phyloP scores from a whole-genome alignment of 371 early-diverging fungal species.

The Massospora cicadina region DNA sequence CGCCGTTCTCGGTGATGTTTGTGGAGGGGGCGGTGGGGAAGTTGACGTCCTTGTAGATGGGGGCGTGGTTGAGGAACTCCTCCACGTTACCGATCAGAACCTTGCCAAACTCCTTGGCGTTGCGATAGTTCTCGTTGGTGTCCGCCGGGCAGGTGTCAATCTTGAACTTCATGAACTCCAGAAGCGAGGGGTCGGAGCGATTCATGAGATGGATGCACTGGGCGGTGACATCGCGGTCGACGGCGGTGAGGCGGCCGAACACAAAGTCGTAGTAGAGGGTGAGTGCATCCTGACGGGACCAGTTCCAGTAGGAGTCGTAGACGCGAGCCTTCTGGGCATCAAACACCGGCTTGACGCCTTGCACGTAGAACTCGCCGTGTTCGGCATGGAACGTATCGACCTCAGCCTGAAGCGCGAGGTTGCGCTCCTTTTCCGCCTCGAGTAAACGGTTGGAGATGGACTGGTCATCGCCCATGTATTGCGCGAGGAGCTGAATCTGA shows the following conservation, averaged over 20 bases:
- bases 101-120: slow-evolving; percentile 63
- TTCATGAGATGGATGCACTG: slow-evolving; percentile 84
- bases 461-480: slow-evolving; percentile 65
- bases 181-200: slow-evolving; percentile 59
- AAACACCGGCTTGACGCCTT: slow-evolving; percentile 75
- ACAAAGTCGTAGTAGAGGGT: slow-evolving; percentile 80
- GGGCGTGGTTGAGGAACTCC: slow-evolving; percentile 50
- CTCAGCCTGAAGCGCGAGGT: slow-evolving; percentile 60
- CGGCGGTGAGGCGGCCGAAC: slow-evolving; percentile 66
- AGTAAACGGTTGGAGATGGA: slow-evolving; percentile 22
- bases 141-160: slow-evolving; percentile 50
- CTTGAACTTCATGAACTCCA: slow-evolving; percentile 75
- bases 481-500: slow-evolving; percentile 75
- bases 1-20: slow-evolving; percentile 53
- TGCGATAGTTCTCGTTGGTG: slow-evolving; percentile 64
- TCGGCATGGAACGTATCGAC: slow-evolving; percentile 78
- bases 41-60: slow-evolving; percentile 69
- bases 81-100: slow-evolving; percentile 75
- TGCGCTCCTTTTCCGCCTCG: slow-evolving; percentile 51
- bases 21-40: slow-evolving; percentile 72
- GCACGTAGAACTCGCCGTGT: slow-evolving; percentile 72
- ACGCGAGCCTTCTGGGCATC: slow-evolving; percentile 64
- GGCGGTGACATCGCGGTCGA: slow-evolving; percentile 81
- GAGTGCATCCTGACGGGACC: slow-evolving; percentile 87
- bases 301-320: slow-evolving; percentile 95